Evolutionary conservation across 2,329 filamentous ascomycete species (phyloP), one percentile per base, ranked within the genome.

Genomic region (Alternaria hordeiaustralica): DNA sequence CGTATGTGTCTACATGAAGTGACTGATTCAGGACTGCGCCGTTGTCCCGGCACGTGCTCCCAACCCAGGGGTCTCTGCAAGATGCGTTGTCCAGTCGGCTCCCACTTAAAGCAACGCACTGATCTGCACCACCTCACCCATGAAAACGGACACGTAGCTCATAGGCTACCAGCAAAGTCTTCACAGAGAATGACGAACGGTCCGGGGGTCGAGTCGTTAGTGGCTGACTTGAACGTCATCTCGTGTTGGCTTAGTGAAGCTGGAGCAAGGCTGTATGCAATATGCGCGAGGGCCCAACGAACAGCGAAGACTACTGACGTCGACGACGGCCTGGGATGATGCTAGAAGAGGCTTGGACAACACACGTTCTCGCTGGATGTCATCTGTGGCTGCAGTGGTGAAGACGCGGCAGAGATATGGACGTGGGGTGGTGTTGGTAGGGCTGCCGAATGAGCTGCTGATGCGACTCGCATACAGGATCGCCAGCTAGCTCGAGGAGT

Each of bases 101-200:
- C 56, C 55, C 64, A 61, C 62, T 66, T 54, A 64, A 71, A 77
- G 73, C 66, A 69, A 65, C 71, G 66, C 65, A 68, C 63, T 65
- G 36, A 51, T 68, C 64, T 69, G 61, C 69, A 66, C n/a, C 50
- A 43, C 53, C 63, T 60, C 71, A 66, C 49, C 78, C 78, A 69
- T 65, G 66, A 71, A 65, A 55, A 65, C 72, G 78, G 78, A 66
- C 72, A 68, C 33, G 67, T 61, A 66, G 68, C 70, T 78, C 66
- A 80, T 79, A 79, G 78, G 78, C 61, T 79, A 80, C 77, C 78
- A 55, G 63, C 65, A 64, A 53, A 53, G 57, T 47, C 30, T 21
- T 45, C 41, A 21, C 56, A 55, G 63, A 64, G 61, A 51, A 68
- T 20, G 60, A 61, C 55, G 69, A 63, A 69, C 63, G 63, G 63